Evolutionary conservation across 2,329 filamentous ascomycete genomes (phyloP).

Genomic region (Metarhizium guizhouense): DNA sequence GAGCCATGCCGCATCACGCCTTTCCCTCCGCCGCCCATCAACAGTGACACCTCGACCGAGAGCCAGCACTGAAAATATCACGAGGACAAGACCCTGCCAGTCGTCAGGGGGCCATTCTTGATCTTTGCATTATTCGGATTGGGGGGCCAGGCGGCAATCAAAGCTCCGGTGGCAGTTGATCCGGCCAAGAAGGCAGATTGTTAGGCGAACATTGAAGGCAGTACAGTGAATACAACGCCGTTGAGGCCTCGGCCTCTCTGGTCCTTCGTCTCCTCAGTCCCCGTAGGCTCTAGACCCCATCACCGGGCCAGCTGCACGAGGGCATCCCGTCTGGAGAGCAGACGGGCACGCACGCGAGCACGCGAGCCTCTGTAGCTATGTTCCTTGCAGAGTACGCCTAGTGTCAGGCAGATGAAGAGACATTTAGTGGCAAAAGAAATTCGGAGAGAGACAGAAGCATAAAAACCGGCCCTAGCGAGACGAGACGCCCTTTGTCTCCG

Average conservation of each 20-base stretch:
- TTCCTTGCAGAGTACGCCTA: neutral
- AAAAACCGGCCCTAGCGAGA: neutral
- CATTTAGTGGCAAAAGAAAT: neutral
- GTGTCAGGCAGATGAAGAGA: neutral
- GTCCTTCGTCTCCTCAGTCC: neutral
- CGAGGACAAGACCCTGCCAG: conserved; percentile 4
- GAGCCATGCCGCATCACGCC: conserved; percentile 1
- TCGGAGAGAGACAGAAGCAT: neutral
- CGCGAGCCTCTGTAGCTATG: neutral
- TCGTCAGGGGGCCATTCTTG: neutral
- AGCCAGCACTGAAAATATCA: neutral
- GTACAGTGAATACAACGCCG: neutral
- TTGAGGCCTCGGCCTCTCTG: neutral
- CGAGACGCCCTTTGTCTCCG: conserved; percentile 1
- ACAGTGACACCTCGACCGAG: neutral
- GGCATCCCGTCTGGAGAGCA: neutral
- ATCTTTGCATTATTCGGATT: neutral
- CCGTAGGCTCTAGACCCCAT: neutral
- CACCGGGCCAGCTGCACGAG: neutral
- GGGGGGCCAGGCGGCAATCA: neutral
- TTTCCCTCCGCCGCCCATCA: neutral
- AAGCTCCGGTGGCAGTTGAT: neutral
- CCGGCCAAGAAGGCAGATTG: neutral
- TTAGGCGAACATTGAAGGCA: neutral
- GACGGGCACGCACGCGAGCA: neutral